phyloP scores from a whole-genome alignment of 2,329 filamentous ascomycete species.

The Mycogone perniciosa region DNA sequence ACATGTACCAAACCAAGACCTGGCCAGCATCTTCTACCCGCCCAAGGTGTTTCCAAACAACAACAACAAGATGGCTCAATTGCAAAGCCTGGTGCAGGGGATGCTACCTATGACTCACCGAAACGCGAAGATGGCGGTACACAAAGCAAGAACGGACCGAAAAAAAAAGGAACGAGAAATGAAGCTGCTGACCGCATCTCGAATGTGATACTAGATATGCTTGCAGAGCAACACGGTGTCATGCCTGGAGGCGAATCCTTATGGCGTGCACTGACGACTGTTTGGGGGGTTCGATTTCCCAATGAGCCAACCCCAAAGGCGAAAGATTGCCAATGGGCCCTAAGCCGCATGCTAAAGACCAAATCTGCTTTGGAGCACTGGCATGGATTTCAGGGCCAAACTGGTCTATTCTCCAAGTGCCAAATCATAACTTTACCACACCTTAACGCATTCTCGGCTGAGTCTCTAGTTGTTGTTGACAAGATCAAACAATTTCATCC shows the following conservation, averaged over 20 bases:
- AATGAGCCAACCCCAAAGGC: constrained; percentile 35
- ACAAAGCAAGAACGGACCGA: not conserved
- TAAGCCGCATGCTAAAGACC: constrained; percentile 33
- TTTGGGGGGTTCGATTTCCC: constrained; percentile 39
- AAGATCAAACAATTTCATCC: constrained; percentile 43
- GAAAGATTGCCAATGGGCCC: constrained; percentile 32
- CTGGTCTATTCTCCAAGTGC: constrained; percentile 38
- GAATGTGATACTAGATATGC: constrained; percentile 23
- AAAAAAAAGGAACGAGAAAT: not conserved
- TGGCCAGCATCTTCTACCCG: not conserved
- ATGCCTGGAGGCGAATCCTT: constrained; percentile 46
- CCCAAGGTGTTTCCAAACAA: not conserved
- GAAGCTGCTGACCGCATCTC: constrained; percentile 17
- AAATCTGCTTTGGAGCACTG: constrained; percentile 34
- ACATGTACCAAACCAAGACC: not conserved
- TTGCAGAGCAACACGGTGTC: constrained; percentile 34
- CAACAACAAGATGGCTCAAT: no score
- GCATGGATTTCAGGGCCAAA: constrained; percentile 37
- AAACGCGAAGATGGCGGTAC: not conserved
- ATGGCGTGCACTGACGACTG: constrained; percentile 40
- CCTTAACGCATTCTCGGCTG: constrained; percentile 36
- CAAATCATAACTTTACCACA: constrained; percentile 38
- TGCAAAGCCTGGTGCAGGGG: no score
- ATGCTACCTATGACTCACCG: not conserved
- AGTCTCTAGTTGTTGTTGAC: constrained; percentile 38